A percentile compares a stretch with the other conserved stretches of the same genome.
Evolutionary conservation across 2,329 filamentous ascomycete species (phyloP).

Genomic region (Trichoderma oligosporum): DNA sequence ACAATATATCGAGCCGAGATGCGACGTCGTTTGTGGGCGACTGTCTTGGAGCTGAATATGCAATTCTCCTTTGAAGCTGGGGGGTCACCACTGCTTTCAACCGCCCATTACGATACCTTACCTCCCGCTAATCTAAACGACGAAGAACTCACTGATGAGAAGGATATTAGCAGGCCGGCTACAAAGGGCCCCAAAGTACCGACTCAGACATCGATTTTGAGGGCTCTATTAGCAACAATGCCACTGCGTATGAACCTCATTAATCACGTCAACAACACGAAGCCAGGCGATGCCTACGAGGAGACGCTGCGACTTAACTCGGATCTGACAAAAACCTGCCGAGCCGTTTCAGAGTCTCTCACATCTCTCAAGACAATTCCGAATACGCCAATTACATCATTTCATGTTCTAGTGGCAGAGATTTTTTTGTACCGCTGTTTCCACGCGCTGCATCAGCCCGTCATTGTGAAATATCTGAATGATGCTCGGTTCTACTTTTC

Average conservation of each 20-base stretch:
- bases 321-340: conserved; percentile 41
- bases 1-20: conserved; percentile 49
- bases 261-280: conserved; percentile 46
- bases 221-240: conserved; percentile 44
- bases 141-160: conserved; percentile 43
- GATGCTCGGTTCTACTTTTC: conserved; percentile 52
- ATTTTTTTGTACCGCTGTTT: conserved; percentile 45
- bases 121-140: conserved; percentile 52
- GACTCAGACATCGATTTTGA: conserved; percentile 48
- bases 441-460: conserved; percentile 52
- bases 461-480: conserved; percentile 41
- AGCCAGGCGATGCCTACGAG: conserved; percentile 42
- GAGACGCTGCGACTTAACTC: conserved; percentile 45
- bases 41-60: conserved; percentile 52
- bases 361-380: conserved; percentile 34
- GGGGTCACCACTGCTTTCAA: conserved; percentile 45
- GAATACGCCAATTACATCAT: conserved; percentile 30
- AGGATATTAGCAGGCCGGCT: conserved; percentile 24
- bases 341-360: conserved; percentile 32
- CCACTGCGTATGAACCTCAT: conserved; percentile 43
- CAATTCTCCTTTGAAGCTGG: conserved; percentile 50
- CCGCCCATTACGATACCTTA: conserved; percentile 48
- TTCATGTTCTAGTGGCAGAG: conserved; percentile 43
- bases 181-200: conserved; percentile 21
- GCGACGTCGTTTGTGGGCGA: conserved; percentile 54